phyloP scores from a whole-genome alignment of 805 yeast genomes.

The Candida orba region DNA sequence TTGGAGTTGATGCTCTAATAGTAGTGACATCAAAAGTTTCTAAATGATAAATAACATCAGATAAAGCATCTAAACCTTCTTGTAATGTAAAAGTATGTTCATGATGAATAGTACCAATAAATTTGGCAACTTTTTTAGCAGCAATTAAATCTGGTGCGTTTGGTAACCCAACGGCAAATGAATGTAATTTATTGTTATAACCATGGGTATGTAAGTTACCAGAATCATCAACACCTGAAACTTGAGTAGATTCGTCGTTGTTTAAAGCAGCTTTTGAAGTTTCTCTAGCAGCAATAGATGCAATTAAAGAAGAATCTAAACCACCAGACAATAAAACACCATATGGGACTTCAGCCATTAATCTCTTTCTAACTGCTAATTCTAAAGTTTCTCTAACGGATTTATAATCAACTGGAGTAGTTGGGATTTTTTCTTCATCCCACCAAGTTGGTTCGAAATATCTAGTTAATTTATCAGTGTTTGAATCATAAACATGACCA shows the following conservation, averaged over 20 bases:
- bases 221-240: constrained; percentile 87
- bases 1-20: constrained; percentile 97
- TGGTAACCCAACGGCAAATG: constrained; percentile 95
- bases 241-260: constrained; percentile 30
- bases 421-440: constrained; percentile 72
- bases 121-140: constrained; percentile 93
- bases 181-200: constrained; percentile 79
- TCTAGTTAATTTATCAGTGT: constrained; percentile 76
- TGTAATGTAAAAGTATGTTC: constrained; percentile 95
- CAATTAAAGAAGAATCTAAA: constrained; percentile 92
- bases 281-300: constrained; percentile 95
- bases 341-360: constrained; percentile 99
- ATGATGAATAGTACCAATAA: constrained; percentile 93
- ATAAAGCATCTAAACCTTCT: constrained; percentile 93
- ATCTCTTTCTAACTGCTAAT: constrained; percentile 94
- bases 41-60: constrained; percentile 90
- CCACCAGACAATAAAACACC: constrained; percentile 98
- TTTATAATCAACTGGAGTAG: constrained; percentile 65
- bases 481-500: constrained; percentile 93
- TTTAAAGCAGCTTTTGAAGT: constrained; percentile 62
- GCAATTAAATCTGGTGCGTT: constrained; percentile 97
- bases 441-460: constrained; percentile 94
- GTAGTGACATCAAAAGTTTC: constrained; percentile 99
- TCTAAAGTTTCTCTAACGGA: constrained; percentile 76
- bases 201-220: constrained; percentile 78